Conservation (phyloP, 345 rosid species). For the Anacardium occidentale region DNA sequence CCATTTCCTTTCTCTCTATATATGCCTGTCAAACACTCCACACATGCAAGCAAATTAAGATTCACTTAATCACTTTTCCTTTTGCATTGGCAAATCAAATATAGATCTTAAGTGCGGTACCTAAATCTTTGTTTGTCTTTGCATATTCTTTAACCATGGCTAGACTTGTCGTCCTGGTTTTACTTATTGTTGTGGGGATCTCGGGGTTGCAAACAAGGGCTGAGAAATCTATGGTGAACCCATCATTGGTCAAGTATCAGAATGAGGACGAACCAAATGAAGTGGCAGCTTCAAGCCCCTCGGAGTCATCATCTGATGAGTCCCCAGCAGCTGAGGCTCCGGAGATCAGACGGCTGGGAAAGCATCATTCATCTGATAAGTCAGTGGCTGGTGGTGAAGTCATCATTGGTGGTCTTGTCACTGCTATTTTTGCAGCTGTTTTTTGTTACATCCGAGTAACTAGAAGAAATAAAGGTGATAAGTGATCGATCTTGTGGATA, state of each 20-base stretch:
- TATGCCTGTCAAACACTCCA: neutral
- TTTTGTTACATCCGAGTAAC: conserved; percentile 66
- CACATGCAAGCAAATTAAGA: neutral
- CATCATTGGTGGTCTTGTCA: conserved; percentile 61
- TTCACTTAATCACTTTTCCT: neutral
- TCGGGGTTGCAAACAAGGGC: conserved; percentile 33
- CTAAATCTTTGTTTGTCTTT: neutral
- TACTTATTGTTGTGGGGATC: conserved; percentile 30
- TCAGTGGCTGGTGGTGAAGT: conserved; percentile 66
- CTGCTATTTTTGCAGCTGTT: conserved; percentile 59
- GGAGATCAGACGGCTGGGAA: conserved; percentile 40
- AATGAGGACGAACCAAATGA: conserved; percentile 4
- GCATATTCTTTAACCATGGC: conserved; percentile 6
- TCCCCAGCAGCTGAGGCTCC: conserved; percentile 40
- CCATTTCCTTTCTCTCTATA: conserved; percentile 11
- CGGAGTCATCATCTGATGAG: conserved; percentile 8
- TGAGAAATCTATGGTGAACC: conserved; percentile 15
- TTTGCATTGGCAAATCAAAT: neutral
- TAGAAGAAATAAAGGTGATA: conserved; percentile 32
- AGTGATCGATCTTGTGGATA: conserved; percentile 9
- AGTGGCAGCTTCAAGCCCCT: conserved; percentile 5
- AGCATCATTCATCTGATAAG: conserved; percentile 38
- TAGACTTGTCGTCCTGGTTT: conserved; percentile 23
- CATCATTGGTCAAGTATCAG: conserved; percentile 19
- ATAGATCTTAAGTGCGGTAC: neutral